These are phyloP conservation scores for Aspergillus uvarum DNA, from an alignment of 2,329 filamentous ascomycete species.

Conservation along the genomic window DNA sequence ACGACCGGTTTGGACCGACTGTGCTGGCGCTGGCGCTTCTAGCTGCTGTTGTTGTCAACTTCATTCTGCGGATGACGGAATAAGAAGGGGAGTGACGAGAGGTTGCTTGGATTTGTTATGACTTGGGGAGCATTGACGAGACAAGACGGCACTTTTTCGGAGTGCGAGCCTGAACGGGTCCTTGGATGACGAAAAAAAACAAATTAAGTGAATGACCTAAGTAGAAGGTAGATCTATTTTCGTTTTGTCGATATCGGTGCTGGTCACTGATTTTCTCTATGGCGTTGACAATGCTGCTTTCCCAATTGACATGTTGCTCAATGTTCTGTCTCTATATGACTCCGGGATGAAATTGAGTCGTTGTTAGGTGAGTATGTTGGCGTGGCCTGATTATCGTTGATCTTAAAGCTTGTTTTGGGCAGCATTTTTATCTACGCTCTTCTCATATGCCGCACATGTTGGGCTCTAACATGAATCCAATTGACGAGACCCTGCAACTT, in stretches of 20 bases:
- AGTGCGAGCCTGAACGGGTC: not conserved
- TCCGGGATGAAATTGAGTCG: not conserved
- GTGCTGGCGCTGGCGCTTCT: conserved; percentile 83
- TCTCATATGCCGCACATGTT: too few relatives aligned
- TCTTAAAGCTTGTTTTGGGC: not conserved
- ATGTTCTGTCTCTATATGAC: not conserved
- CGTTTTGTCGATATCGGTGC: not conserved
- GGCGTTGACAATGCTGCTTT: not conserved
- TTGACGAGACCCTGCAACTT: too few relatives aligned
- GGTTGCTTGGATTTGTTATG: too few relatives aligned
- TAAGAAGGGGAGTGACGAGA: not conserved
- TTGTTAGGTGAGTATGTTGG: not conserved
- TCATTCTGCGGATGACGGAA: conserved; percentile 66
- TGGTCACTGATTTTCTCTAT: conserved; percentile 1
- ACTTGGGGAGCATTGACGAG: not conserved
- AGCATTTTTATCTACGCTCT: too few relatives aligned
- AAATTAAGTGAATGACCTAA: not conserved
- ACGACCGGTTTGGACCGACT: conserved; percentile 92
- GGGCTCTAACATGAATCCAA: too few relatives aligned
- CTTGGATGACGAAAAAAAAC: not conserved
- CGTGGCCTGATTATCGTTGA: not conserved
- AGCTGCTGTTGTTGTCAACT: conserved; percentile 92
- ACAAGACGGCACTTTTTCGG: not conserved
- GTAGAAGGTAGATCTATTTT: not conserved
- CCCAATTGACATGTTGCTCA: not conserved